Percentiles rank a stretch among this genome's conserved stretches.
Evolutionary conservation across 768 basidiomycete species (phyloP).

Genomic region (Lentinula lateritia): DNA sequence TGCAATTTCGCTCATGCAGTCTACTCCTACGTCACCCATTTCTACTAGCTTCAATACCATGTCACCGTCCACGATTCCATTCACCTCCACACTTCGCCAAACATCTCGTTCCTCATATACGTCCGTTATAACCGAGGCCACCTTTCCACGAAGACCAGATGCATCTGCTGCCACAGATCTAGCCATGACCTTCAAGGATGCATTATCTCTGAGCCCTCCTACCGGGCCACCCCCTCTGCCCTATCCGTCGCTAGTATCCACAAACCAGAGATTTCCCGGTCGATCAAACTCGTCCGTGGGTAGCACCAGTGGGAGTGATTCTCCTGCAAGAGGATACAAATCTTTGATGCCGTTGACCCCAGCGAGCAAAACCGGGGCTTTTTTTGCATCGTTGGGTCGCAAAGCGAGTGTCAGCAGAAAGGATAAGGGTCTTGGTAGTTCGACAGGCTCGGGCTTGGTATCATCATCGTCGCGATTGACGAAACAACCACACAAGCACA

Average conservation of each 20-base stretch:
- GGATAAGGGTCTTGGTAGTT: conserved; percentile 11
- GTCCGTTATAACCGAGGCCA: conserved; percentile 70
- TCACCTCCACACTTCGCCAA: conserved; percentile 55
- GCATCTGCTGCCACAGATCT: conserved; percentile 77
- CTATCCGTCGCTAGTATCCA: conserved; percentile 62
- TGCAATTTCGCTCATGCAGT: neutral
- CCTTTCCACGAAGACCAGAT: conserved; percentile 77
- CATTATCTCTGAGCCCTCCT: conserved; percentile 46
- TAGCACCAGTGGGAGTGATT: conserved; percentile 4
- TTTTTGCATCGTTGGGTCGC: conserved; percentile 72
- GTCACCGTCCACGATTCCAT: conserved; percentile 34
- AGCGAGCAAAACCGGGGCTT: conserved; percentile 46
- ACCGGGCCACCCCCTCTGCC: conserved; percentile 59
- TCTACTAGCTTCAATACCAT: conserved; percentile 9
- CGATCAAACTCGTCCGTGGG: conserved; percentile 23
- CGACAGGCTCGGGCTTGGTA: conserved; percentile 14
- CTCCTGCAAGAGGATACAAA: conserved; percentile 41
- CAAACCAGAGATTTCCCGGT: conserved; percentile 22
- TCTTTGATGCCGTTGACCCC: conserved; percentile 42
- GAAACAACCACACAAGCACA: conserved; percentile 26
- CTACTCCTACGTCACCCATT: neutral
- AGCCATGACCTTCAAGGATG: conserved; percentile 28
- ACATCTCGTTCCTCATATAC: conserved; percentile 44
- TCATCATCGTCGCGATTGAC: conserved; percentile 26
- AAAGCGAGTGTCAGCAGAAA: conserved; percentile 54